Evolutionary conservation across 148 eudicot species (phyloP).

Genomic region (Silene latifolia): DNA sequence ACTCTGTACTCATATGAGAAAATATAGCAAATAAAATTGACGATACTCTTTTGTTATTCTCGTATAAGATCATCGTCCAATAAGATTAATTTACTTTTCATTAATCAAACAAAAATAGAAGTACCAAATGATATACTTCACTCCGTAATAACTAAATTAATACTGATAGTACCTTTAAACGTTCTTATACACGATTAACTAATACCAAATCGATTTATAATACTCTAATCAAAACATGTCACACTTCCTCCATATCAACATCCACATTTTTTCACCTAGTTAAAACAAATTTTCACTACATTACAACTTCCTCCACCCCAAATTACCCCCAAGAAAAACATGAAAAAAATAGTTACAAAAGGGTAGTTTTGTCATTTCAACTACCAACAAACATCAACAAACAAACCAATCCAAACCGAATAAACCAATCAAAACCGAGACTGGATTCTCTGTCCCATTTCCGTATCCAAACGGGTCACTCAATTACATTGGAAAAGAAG

Average conservation of each 20-base stretch:
- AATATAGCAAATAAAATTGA: too few species aligned
- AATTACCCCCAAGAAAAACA: background rate
- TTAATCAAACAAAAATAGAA: too few species aligned
- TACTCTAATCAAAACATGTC: background rate
- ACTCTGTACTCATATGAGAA: too few species aligned
- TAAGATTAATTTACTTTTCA: too few species aligned
- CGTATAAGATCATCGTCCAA: too few species aligned
- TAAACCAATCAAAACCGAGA: background rate
- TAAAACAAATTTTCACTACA: background rate
- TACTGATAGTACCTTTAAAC: too few species aligned
- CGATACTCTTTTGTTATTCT: too few species aligned
- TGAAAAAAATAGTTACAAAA: background rate
- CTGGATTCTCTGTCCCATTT: too few species aligned
- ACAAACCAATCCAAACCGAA: background rate
- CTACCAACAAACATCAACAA: background rate
- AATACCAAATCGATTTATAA: background rate
- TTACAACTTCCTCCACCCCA: background rate
- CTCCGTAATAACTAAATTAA: too few species aligned
- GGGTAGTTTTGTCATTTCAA: constrained; percentile 24
- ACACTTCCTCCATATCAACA: background rate
- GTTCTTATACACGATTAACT: too few species aligned
- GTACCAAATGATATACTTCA: too few species aligned
- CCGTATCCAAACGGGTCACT: background rate
- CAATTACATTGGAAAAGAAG: background rate
- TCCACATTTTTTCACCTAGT: background rate